A percentile compares a stretch with the other conserved stretches of the same genome.
Evolutionary conservation across 306 rosid genomes (phyloP).

Genomic region (Sicyos baderoa): DNA sequence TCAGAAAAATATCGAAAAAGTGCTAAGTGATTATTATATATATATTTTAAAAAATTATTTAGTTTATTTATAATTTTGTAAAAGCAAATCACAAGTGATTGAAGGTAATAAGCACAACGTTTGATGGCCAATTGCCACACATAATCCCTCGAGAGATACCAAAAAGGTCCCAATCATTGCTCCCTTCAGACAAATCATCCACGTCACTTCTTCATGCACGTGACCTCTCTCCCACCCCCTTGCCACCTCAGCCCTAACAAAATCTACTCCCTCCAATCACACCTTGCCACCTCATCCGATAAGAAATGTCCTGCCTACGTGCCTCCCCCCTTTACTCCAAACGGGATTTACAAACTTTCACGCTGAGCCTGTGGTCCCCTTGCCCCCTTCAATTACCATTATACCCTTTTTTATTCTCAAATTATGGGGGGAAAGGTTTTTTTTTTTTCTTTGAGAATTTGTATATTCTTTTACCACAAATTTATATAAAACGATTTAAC

Average conservation of each 20-base stretch:
- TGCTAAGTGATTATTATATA: no score
- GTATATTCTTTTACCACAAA: no score
- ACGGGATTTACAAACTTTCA: constrained; percentile 18
- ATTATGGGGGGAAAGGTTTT: no score
- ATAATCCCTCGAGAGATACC: constrained; percentile 37
- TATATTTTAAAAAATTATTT: no score
- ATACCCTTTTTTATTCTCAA: no score
- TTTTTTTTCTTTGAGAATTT: no score
- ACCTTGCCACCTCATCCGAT: constrained; percentile 48
- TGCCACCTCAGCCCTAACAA: constrained; percentile 41
- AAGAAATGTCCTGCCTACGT: constrained; percentile 40
- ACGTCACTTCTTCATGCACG: constrained; percentile 47
- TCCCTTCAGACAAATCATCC: constrained; percentile 31
- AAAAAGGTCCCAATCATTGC: constrained; percentile 71
- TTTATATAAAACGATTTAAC: not conserved
- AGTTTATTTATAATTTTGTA: not conserved
- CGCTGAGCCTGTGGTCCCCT: constrained; percentile 24
- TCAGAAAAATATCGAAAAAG: no score
- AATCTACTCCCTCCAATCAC: constrained; percentile 41
- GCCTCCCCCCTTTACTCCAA: constrained; percentile 28
- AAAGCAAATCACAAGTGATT: constrained; percentile 36
- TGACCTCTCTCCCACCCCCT: constrained; percentile 35
- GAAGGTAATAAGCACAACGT: constrained; percentile 64
- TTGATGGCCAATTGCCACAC: constrained; percentile 58
- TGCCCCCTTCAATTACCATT: not conserved